A percentile compares a stretch with the other conserved stretches of the same genome.
These are phyloP conservation scores for Cyanidiococcus yangmingshanensis DNA, from an alignment of 23 red algal genomes.

Conservation along the genomic window DNA sequence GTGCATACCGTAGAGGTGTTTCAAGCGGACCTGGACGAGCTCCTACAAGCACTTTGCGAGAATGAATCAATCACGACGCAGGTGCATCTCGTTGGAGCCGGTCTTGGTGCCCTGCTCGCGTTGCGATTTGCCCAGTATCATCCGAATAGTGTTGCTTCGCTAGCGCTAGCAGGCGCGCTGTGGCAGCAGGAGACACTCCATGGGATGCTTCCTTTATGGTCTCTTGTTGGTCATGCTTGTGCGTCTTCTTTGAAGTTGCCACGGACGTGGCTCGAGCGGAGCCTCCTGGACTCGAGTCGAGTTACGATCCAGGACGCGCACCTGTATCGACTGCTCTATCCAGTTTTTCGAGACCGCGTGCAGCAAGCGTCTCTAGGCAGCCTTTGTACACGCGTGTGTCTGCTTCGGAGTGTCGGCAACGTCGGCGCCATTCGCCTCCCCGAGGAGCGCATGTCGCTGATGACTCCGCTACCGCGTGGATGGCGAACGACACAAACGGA, in stretches of 20 bases:
- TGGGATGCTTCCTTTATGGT: conserved; percentile 42
- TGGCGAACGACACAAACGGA: not conserved
- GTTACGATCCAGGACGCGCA: conserved; percentile 41
- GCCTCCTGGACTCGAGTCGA: not conserved
- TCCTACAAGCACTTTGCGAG: conserved; percentile 54
- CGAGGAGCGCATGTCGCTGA: conserved; percentile 2
- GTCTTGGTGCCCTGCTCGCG: conserved; percentile 75
- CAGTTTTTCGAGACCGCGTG: not conserved
- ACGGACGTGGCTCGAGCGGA: conserved; percentile 19
- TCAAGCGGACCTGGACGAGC: conserved; percentile 54
- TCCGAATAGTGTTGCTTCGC: conserved; percentile 54
- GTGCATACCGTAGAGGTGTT: conserved; percentile 51
- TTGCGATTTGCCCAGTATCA: conserved; percentile 41
- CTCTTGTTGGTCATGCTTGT: conserved; percentile 50
- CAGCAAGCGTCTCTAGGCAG: not conserved
- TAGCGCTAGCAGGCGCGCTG: conserved; percentile 67
- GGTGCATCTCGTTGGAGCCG: conserved; percentile 73
- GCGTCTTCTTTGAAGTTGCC: conserved; percentile 42
- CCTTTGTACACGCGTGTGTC: conserved; percentile 3
- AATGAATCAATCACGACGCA: not conserved
- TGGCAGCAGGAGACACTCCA: conserved; percentile 13
- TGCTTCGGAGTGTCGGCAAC: not conserved
- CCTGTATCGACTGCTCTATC: conserved; percentile 29
- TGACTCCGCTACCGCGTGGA: not conserved
- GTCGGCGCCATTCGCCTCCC: not conserved